phyloP scores from a whole-genome alignment of 1,284 basidiomycete genomes.

The Afroboletus lepidellus region DNA sequence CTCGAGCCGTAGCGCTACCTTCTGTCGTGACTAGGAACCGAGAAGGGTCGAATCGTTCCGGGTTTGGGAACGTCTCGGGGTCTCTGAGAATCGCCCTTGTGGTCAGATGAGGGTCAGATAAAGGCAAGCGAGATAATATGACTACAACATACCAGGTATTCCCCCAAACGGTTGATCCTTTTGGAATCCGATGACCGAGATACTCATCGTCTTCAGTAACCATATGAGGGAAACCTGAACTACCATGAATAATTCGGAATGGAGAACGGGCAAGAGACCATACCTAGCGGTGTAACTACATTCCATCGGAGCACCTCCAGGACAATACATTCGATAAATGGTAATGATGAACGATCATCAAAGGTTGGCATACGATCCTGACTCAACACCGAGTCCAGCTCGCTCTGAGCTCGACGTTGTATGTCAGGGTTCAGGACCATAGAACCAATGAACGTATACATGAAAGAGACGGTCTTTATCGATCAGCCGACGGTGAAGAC shows the following conservation, averaged over 20 bases:
- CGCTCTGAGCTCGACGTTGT: conserved; percentile 12
- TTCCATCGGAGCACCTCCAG: conserved; percentile 15
- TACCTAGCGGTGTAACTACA: conserved; percentile 12
- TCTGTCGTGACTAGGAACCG: conserved; percentile 5
- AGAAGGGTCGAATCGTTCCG: conserved; percentile 10
- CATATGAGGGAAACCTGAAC: conserved; percentile 15
- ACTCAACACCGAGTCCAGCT: conserved; percentile 12
- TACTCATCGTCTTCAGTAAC: conserved; percentile 16
- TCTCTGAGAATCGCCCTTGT: conserved; percentile 16
- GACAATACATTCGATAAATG: conserved; percentile 12
- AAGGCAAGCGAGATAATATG: background rate
- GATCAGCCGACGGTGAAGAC: background rate
- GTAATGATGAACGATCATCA: conserved; percentile 10
- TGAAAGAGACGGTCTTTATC: conserved; percentile 3
- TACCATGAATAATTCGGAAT: background rate
- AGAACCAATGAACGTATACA: conserved; percentile 9
- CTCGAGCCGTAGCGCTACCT: conserved; percentile 4
- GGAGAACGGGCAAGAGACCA: background rate
- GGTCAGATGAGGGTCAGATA: background rate
- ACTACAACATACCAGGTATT: conserved; percentile 2
- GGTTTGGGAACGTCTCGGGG: conserved; percentile 10
- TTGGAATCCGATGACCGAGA: conserved; percentile 9
- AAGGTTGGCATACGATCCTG: conserved; percentile 12
- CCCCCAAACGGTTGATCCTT: background rate
- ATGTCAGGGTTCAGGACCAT: conserved; percentile 13